Evolutionary conservation across 2,329 filamentous ascomycete species (phyloP).

Genomic region (Pseudophaeomoniella oleicola): DNA sequence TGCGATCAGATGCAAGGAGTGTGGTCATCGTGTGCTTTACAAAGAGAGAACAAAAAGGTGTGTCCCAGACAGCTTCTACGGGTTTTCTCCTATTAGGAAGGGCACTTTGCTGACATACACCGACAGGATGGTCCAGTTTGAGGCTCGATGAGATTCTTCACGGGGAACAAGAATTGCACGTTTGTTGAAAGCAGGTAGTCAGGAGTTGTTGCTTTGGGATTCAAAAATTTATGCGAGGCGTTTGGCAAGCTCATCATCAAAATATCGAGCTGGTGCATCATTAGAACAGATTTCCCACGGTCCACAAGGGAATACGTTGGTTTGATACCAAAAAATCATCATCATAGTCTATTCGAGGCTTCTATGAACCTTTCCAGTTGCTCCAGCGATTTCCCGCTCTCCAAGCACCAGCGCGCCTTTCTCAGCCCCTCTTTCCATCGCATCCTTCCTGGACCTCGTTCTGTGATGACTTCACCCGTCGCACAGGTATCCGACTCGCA

Average conservation of each 20-base stretch:
- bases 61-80: slow-evolving; percentile 21
- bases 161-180: neutral
- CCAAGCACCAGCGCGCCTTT: slow-evolving; percentile 73
- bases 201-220: too few relatives aligned
- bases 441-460: slow-evolving; percentile 70
- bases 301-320: too few relatives aligned
- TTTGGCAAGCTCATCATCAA: too few relatives aligned
- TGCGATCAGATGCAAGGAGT: slow-evolving; percentile 77
- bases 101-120: slow-evolving; percentile 2
- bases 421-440: slow-evolving; percentile 93
- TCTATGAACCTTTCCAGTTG: slow-evolving; percentile 76
- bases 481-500: slow-evolving; percentile 77
- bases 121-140: slow-evolving; percentile 90
- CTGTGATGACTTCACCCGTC: slow-evolving; percentile 64
- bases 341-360: slow-evolving; percentile 47
- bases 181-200: neutral
- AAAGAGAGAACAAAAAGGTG: slow-evolving; percentile 97
- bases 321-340: slow-evolving; percentile 14
- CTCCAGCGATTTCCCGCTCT: slow-evolving; percentile 71
- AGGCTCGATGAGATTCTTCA: slow-evolving; percentile 68
- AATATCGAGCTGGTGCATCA: too few relatives aligned
- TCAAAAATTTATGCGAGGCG: too few relatives aligned
- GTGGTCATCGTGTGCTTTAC: slow-evolving; percentile 88
- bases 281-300: too few relatives aligned
- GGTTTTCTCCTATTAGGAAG: slow-evolving; percentile 2